Percentiles rank a stretch among this genome's conserved stretches.
phyloP scores from a whole-genome alignment of 805 yeast species.

The Sugiyamaella americana region DNA sequence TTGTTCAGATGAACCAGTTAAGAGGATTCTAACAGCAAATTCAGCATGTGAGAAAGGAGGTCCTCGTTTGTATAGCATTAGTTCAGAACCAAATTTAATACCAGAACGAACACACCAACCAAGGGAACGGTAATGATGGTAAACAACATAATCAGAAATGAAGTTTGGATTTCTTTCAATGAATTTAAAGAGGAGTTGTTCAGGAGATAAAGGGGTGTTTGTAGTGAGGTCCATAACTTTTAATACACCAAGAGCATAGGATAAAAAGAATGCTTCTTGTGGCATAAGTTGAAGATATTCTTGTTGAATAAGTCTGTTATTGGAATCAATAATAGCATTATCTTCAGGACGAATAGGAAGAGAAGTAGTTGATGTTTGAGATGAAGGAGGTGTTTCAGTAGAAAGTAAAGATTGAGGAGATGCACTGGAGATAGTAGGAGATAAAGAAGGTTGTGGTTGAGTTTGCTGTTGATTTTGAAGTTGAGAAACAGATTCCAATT shows the following conservation, averaged over 20 bases:
- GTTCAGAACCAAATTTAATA: conserved; percentile 86
- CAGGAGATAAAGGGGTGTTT: conserved; percentile 22
- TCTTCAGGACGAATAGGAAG: conserved; percentile 35
- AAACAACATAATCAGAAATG: conserved; percentile 58
- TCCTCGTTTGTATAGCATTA: conserved; percentile 75
- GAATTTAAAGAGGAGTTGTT: conserved; percentile 24
- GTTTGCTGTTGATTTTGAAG: not conserved
- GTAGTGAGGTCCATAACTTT: conserved; percentile 28
- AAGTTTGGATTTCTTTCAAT: conserved; percentile 33
- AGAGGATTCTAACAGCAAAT: conserved; percentile 55
- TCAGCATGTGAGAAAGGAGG: conserved; percentile 97
- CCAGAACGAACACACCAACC: conserved; percentile 97
- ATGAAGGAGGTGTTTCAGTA: too few relatives aligned
- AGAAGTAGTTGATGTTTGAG: not conserved
- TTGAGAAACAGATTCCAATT: too few relatives aligned
- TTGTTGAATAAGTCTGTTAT: conserved; percentile 26
- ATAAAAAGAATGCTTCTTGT: conserved; percentile 66
- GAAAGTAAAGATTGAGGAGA: not conserved
- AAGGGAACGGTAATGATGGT: conserved; percentile 77
- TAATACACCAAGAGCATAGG: conserved; percentile 49
- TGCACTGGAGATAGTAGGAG: not conserved
- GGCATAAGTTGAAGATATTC: conserved; percentile 63
- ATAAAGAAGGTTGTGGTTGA: not conserved
- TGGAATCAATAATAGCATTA: conserved; percentile 26
- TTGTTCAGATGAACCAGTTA: conserved; percentile 31